Evolutionary conservation across 257 asterid genomes (phyloP), one percentile per base, ranked within the genome.

Genomic region (Penstemon newberryi): DNA sequence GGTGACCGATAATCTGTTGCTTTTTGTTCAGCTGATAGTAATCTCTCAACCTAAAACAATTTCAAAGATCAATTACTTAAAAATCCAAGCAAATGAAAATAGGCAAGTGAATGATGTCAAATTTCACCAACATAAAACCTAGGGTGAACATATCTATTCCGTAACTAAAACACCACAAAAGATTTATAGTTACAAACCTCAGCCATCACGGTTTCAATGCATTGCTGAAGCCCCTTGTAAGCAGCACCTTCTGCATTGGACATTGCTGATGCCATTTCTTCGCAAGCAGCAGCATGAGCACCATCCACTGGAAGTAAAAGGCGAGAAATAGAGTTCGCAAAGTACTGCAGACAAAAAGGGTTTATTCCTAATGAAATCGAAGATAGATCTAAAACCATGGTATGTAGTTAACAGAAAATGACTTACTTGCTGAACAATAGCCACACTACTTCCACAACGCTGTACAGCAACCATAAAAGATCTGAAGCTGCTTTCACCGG

Each of bases 361-460:
- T 58, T 70, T 41, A 64, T 39, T 51, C 45, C 61, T 39, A 43
- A 57, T 63, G 73, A 78, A 67, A 51, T 44, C 43, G 53, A 56
- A 62, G 44, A 56, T 55, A 60, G 53, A 11, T 56, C 6, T 8
- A 60, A 60, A 59, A 58, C 63, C 66, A 57, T 49, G 53, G 36
- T 68, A 52, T 37, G 55, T 13, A 59, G 60, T 18, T 43, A 38
- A 43, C 45, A 70, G 50, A 15, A 65, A 78, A 64, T 49, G 53
- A 70, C 90, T 62, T 84, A 94, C 97, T 85, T 94, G 99, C 87
- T 91, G 98, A 73, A 91, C 96, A 75, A 89, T 94, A 75, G 98
- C 99, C 83, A 94, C 98, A 77, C 99, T 89, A 81, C 99, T 94
- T 77, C 96, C 98, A 82, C 99, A 89, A 0, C 92, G 95, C 86